phyloP scores from a whole-genome alignment of 2,329 filamentous ascomycete genomes.

The Thielaviopsis populi region DNA sequence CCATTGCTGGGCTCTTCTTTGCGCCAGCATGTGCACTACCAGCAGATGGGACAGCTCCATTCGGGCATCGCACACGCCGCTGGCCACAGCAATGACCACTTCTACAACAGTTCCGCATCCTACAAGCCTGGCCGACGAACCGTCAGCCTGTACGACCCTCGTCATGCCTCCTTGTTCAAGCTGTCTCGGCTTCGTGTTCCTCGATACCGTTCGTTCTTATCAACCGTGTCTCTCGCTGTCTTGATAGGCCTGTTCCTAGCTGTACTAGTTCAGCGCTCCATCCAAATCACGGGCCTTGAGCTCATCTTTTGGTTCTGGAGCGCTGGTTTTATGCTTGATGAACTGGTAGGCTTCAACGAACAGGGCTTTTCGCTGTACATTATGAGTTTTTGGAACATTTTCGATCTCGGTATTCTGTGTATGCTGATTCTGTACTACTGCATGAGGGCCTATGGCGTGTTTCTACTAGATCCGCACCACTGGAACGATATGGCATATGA shows the following conservation, averaged over 20 bases:
- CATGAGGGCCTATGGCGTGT: conserved; percentile 73
- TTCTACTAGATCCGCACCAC: conserved; percentile 58
- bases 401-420: conserved; percentile 78
- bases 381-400: conserved; percentile 96
- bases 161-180: conserved; percentile 82
- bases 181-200: conserved; percentile 80
- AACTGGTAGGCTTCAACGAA: conserved; percentile 90
- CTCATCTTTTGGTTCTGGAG: conserved; percentile 97
- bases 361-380: conserved; percentile 93
- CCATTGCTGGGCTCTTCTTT: conserved; percentile 8
- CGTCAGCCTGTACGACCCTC: conserved; percentile 77
- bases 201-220: conserved; percentile 79
- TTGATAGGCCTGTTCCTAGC: conserved; percentile 74
- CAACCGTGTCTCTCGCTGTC: conserved; percentile 72
- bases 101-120: conserved; percentile 11
- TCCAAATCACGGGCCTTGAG: conserved; percentile 70
- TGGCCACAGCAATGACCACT: conserved; percentile 17
- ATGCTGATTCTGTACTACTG: conserved; percentile 81
- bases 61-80: neutral
- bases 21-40: conserved; percentile 13
- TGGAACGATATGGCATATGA: conserved; percentile 83
- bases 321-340: conserved; percentile 90
- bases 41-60: neutral
- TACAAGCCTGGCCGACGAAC: conserved; percentile 42
- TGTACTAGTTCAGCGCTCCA: conserved; percentile 60